A percentile compares a stretch with the other conserved stretches of the same genome.
These are phyloP conservation scores for Penicillium thymicola DNA, from an alignment of 2,329 filamentous ascomycete species.

Conservation along the genomic window DNA sequence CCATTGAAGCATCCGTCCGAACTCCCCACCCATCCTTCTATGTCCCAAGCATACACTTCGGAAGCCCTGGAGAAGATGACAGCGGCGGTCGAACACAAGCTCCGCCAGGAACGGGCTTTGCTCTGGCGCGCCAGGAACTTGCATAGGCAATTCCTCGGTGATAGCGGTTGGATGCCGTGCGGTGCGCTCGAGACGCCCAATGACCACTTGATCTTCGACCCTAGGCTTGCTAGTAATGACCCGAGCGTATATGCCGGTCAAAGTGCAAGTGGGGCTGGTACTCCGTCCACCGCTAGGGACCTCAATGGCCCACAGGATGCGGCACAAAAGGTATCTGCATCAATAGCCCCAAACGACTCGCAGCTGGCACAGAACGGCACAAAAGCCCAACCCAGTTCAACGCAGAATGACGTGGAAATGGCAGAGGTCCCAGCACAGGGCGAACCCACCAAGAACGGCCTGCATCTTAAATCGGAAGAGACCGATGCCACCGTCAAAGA, in stretches of 20 bases:
- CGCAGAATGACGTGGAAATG: constrained; percentile 36
- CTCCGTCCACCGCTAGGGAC: constrained; percentile 10
- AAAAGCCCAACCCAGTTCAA: background rate
- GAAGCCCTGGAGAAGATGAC: constrained; percentile 58
- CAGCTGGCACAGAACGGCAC: constrained; percentile 2
- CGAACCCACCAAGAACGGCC: constrained; percentile 4
- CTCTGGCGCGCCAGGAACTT: constrained; percentile 58
- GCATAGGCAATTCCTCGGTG: constrained; percentile 58
- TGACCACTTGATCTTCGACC: constrained; percentile 49
- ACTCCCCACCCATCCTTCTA: constrained; percentile 56
- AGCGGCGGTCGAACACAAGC: constrained; percentile 53
- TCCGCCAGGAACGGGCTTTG: constrained; percentile 55
- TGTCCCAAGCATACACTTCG: constrained; percentile 58
- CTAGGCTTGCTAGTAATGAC: constrained; percentile 23
- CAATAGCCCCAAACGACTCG: constrained; percentile 6
- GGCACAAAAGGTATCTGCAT: constrained; percentile 8
- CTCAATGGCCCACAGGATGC: constrained; percentile 12
- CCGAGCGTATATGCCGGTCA: constrained; percentile 15
- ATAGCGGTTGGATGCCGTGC: constrained; percentile 58
- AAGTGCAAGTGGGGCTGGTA: constrained; percentile 14
- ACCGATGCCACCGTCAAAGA: constrained; percentile 33
- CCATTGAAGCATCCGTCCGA: constrained; percentile 63
- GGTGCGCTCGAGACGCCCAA: constrained; percentile 51
- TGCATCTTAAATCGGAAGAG: constrained; percentile 36
- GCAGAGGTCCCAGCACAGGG: constrained; percentile 19